A percentile compares a stretch with the other conserved stretches of the same genome.
Conservation (phyloP, 2,329 filamentous ascomycete genomes). For the Nigrospora oryzae region DNA sequence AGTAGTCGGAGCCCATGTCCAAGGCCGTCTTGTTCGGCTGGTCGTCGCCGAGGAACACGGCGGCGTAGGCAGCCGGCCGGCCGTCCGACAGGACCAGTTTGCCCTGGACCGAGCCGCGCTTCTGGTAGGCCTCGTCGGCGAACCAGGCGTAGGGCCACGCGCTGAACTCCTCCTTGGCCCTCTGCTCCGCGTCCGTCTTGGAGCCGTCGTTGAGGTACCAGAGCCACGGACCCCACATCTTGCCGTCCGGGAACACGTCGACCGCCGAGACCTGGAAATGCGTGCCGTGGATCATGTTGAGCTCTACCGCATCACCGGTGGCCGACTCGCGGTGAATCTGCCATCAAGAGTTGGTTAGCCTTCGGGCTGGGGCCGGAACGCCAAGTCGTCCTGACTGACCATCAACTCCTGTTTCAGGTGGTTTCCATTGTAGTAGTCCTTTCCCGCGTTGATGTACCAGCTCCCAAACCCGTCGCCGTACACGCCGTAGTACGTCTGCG, state of each 20-base stretch:
- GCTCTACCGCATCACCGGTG: slow-evolving; percentile 40
- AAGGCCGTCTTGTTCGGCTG: slow-evolving; percentile 33
- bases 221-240: slow-evolving; percentile 34
- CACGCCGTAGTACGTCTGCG: slow-evolving; percentile 37
- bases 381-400: slow-evolving; percentile 8
- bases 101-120: slow-evolving; percentile 36
- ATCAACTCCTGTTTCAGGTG: slow-evolving; percentile 44
- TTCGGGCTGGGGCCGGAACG: too few relatives aligned
- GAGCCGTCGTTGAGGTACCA: slow-evolving; percentile 40
- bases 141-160: slow-evolving; percentile 42
- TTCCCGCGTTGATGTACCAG: slow-evolving; percentile 42
- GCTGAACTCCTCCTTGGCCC: slow-evolving; percentile 28
- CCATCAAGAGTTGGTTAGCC: not conserved
- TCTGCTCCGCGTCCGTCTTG: slow-evolving; percentile 28
- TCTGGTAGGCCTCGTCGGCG: slow-evolving; percentile 33
- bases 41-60: slow-evolving; percentile 41
- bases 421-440: slow-evolving; percentile 43
- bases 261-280: slow-evolving; percentile 29
- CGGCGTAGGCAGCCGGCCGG: slow-evolving; percentile 34
- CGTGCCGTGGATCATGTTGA: slow-evolving; percentile 47
- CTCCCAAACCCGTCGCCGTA: slow-evolving; percentile 39
- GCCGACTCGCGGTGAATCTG: slow-evolving; percentile 36
- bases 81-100: slow-evolving; percentile 35
- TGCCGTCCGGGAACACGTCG: slow-evolving; percentile 27
- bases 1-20: slow-evolving; percentile 37